phyloP scores from a whole-genome alignment of 2,329 filamentous ascomycete species.

The Trichothecium sympodiale region DNA sequence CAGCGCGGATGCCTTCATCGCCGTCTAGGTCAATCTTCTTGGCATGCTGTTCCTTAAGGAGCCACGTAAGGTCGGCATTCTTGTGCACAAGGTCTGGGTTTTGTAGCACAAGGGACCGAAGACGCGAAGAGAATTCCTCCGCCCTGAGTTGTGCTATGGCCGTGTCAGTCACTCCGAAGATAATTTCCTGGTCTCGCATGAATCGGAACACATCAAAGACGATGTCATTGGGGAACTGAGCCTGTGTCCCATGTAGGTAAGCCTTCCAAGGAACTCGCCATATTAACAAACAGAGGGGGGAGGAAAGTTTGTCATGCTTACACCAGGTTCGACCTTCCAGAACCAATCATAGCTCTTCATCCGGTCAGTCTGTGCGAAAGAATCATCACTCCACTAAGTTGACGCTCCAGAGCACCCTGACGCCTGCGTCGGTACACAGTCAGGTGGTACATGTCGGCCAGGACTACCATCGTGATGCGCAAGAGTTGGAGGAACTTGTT shows the following conservation, averaged over 20 bases:
- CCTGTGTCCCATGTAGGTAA: constrained; percentile 22
- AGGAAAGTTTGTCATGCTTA: constrained; percentile 19
- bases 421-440: too few relatives aligned
- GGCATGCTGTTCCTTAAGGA: background rate
- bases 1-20: too few relatives aligned
- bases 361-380: constrained; percentile 70
- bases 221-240: constrained; percentile 47
- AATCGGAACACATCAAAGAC: constrained; percentile 80
- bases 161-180: constrained; percentile 54
- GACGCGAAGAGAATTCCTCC: constrained; percentile 31
- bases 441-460: too few relatives aligned
- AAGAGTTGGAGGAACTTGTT: background rate
- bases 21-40: too few relatives aligned
- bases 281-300: background rate
- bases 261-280: background rate
- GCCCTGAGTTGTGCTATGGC: constrained; percentile 32
- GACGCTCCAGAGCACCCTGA: too few relatives aligned
- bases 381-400: constrained; percentile 59
- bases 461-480: too few relatives aligned
- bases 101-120: constrained; percentile 32
- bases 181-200: constrained; percentile 76
- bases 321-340: constrained; percentile 50
- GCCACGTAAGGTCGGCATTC: constrained; percentile 37
- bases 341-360: constrained; percentile 51
- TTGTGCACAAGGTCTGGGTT: constrained; percentile 32